Conservation (phyloP, 208 protist genomes). For the Wallacemonas rigidus region DNA sequence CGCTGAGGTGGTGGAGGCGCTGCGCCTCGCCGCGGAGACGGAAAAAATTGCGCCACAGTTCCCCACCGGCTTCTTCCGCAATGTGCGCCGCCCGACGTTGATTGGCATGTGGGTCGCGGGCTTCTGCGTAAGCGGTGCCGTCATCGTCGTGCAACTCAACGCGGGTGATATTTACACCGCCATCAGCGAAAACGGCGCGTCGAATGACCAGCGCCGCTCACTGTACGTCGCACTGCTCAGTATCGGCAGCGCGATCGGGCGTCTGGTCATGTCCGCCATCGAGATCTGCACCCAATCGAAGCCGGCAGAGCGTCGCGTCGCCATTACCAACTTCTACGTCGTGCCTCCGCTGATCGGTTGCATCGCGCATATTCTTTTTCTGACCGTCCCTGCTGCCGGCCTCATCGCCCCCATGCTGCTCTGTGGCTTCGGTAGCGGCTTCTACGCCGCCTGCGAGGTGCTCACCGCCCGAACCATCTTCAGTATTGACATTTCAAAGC, state of each 20-base stretch:
- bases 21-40: slow-evolving; percentile 23
- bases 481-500: slow-evolving; percentile 49
- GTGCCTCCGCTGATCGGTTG: slow-evolving; percentile 27
- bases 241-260: slow-evolving; percentile 43
- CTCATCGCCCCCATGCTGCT: slow-evolving; percentile 47
- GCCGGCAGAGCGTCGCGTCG: slow-evolving; percentile 32
- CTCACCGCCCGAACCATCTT: slow-evolving; percentile 48
- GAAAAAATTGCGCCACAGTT: slow-evolving; percentile 48
- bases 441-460: slow-evolving; percentile 43
- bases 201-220: slow-evolving; percentile 21
- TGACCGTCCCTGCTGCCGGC: slow-evolving; percentile 28
- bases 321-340: slow-evolving; percentile 43
- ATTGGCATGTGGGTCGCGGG: slow-evolving; percentile 45
- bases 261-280: slow-evolving; percentile 38
- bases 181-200: slow-evolving; percentile 32
- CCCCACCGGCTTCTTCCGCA: slow-evolving; percentile 41
- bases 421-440: slow-evolving; percentile 36
- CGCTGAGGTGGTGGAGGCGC: slow-evolving; percentile 14
- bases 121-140: slow-evolving; percentile 33
- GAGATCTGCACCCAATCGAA: slow-evolving; percentile 34
- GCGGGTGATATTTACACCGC: slow-evolving; percentile 41
- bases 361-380: slow-evolving; percentile 34
- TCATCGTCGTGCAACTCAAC: slow-evolving; percentile 42
- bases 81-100: slow-evolving; percentile 33
- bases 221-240: slow-evolving; percentile 45